Base-by-base conservation (phyloP, 1,284 basidiomycete genomes). In the Albatrellus sp. region DNA sequence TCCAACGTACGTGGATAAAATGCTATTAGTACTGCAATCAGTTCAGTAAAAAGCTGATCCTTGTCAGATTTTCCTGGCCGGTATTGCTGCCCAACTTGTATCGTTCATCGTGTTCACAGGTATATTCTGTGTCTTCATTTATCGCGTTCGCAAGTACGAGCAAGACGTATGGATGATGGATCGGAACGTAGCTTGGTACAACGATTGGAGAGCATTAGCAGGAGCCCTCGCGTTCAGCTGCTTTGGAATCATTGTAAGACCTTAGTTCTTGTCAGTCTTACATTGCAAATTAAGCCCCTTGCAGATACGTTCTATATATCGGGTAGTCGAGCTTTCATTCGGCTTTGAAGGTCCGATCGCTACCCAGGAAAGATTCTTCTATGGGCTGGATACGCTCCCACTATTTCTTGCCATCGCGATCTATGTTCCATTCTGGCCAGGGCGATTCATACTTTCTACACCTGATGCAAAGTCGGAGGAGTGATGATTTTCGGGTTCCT, bases 281-380 rank as follows among this genome's bases (percentile, higher is more conserved):
- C 7, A 8, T 31, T 19, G 11, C 32, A 38, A n/a, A 12, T 12
- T 32, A 11, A 14, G 32, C 20, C n/a, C 19, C 10, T 19, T 30
- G 8, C 41, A 80, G 79, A 70, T 84, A 51, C 77, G 82, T 55
- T 83, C 77, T 35, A 60, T 72, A 3, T 86, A 77, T 60, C 72
- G 84, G 57, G 76, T 76, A 2, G 67, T 76, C 30, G 81, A 86
- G 53, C 65, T 81, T 16, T 73, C 72, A 8, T 64, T 84, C 60
- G 83, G 82, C 29, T 82, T n/a, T 70, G 59, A 56, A 60, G 24
- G 81, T 81, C 65, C 66, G 42, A 66, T 85, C 12, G 70, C 77
- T 50, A 57, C 46, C 50, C 46, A 43, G 16, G 77, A 82, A 57
- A 55, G 59, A 1, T 75, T 70, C 55, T 85, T 86, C 62, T 82